Conservation (phyloP, 1,139 yeast genomes). For the Candida mesenterica region DNA sequence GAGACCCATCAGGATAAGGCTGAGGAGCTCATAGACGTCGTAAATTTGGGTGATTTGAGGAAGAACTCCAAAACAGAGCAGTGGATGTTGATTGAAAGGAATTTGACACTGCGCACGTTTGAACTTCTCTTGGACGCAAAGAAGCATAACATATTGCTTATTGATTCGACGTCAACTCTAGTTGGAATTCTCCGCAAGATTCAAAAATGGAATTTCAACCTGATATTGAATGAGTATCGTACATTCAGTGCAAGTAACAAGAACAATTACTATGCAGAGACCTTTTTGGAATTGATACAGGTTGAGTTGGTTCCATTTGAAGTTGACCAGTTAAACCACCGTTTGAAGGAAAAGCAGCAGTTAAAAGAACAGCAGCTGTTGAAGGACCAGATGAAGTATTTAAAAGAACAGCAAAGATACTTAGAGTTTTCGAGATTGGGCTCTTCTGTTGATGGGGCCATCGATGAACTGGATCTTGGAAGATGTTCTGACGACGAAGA, state of each 20-base stretch:
- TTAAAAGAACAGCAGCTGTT: constrained; percentile 7
- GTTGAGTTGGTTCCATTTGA: constrained; percentile 51
- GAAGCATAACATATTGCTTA: constrained; percentile 67
- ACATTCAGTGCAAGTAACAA: constrained; percentile 67
- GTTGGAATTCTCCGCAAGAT: constrained; percentile 78
- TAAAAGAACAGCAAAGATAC: constrained; percentile 3
- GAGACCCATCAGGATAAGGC: constrained; percentile 8
- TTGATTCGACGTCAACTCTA: constrained; percentile 78
- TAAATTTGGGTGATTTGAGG: constrained; percentile 12
- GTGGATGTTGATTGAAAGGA: constrained; percentile 70
- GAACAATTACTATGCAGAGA: constrained; percentile 74
- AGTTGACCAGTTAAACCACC: constrained; percentile 29
- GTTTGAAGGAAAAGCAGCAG: constrained; percentile 13
- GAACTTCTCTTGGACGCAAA: constrained; percentile 60
- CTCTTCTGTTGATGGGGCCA: constrained; percentile 14
- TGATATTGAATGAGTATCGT: constrained; percentile 81
- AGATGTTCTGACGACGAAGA: not conserved
- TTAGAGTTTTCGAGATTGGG: constrained; percentile 4
- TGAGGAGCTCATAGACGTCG: constrained; percentile 16
- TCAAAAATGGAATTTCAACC: constrained; percentile 86
- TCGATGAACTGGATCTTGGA: constrained; percentile 5
- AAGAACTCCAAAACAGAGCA: constrained; percentile 45
- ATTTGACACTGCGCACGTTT: constrained; percentile 54
- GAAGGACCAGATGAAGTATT: constrained; percentile 10
- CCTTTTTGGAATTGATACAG: constrained; percentile 70